Base-by-base conservation (phyloP, 139 green algal species). In the Limnomonas spitsbergensis region DNA sequence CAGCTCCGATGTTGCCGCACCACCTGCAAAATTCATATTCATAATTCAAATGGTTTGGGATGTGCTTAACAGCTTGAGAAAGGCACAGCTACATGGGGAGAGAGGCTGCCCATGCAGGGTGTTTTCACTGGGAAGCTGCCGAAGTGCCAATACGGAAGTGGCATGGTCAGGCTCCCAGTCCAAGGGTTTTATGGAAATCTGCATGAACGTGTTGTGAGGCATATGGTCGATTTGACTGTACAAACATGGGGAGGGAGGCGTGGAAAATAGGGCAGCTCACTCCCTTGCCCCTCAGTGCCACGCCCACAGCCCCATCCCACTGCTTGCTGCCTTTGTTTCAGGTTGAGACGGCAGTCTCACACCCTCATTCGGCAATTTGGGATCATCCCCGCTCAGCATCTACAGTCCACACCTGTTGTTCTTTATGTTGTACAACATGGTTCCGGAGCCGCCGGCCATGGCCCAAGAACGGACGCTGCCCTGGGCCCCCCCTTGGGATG, bases 1-100 rank as follows among this genome's bases (percentile, higher is more conserved):
- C 35, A 31, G 86, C 82, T 24, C 81, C 81, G 0, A 93, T 72
- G 67, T 91, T 88, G 69, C 75, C 83, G 47, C 88, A 92, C 76
- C 76, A 81, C 66, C 87, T 73, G 78, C 24, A 14, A 20, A 61
- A 61, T 29, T 61, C 47, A 61, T 29, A 61, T 14, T 61, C 47
- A 61, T 29, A 61, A 61, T 61, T 61, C 47, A 61, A 20, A 61
- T 61, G 20, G 14, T 61, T 61, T 14, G 14, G 47, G 20, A 61
- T 61, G 47, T 61, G 14, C 14, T 61, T 61, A 61, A n/a, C n/a
- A n/a, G n/a, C n/a, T n/a, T n/a, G n/a, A n/a, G n/a, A n/a, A n/a
- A n/a, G n/a, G n/a, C n/a, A n/a, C n/a, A n/a, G n/a, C n/a, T n/a
- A n/a, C n/a, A n/a, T n/a, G n/a, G n/a, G n/a, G n/a, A n/a, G n/a